Conservation (phyloP, 345 rosid genomes). For the Eucalyptus cloeziana region DNA sequence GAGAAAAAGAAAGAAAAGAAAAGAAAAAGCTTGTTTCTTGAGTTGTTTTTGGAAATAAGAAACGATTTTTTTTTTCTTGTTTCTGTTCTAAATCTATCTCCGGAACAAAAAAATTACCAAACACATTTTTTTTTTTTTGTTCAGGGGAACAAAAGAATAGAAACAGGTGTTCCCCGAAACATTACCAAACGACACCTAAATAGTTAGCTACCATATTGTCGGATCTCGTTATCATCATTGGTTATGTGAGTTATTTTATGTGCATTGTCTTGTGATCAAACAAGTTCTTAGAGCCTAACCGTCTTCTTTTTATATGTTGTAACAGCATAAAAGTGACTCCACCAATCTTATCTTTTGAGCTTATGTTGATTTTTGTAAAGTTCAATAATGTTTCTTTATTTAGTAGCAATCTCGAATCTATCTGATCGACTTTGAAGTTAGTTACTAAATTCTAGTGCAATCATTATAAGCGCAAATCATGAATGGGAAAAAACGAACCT, state of each 20-base stretch:
- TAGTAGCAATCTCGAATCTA: neutral
- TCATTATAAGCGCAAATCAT: neutral
- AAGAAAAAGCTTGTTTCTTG: no score
- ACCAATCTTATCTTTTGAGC: neutral
- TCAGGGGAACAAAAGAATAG: no score
- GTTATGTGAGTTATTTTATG: neutral
- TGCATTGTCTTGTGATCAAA: neutral
- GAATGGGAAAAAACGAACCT: neutral
- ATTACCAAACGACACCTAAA: accelerated
- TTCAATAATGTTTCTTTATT: neutral
- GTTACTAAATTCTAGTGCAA: neutral
- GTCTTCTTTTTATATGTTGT: neutral
- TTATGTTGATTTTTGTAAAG: neutral
- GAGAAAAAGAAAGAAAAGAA: no score
- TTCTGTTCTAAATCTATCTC: no score
- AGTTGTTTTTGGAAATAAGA: accelerated
- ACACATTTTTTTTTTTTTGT: no score
- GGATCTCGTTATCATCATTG: neutral
- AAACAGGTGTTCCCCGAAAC: accelerated
- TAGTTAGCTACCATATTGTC: neutral
- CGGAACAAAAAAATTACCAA: no score
- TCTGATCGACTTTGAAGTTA: neutral
- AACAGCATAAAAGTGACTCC: neutral
- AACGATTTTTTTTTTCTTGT: no score
- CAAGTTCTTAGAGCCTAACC: neutral